These are phyloP conservation scores for Diaporthe longicolla DNA, from an alignment of 2,329 filamentous ascomycete species.

Conservation along the genomic window DNA sequence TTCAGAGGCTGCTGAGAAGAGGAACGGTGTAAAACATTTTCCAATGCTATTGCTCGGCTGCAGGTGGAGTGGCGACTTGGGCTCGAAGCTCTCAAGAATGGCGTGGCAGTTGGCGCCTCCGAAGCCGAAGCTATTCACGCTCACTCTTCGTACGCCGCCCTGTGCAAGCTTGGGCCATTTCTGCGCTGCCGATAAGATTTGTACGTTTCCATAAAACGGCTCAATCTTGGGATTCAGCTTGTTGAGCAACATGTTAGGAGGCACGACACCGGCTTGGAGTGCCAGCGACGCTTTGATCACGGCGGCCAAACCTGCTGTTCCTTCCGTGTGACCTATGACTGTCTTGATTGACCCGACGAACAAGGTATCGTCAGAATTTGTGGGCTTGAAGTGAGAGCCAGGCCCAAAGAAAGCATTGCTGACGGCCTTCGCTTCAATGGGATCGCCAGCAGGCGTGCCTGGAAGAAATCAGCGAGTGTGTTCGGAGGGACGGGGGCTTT, in stretches of 20 bases:
- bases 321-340: constrained; percentile 62
- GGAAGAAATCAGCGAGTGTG: no score
- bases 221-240: constrained; percentile 52
- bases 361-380: constrained; percentile 28
- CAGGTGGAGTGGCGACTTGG: neutral
- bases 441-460: no score
- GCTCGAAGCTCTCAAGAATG: constrained; percentile 24
- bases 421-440: no score
- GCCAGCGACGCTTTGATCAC: constrained; percentile 55
- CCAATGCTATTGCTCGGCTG: no score
- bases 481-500: no score
- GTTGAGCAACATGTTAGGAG: constrained; percentile 55
- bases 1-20: no score
- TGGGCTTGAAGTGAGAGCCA: no score
- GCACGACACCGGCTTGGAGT: constrained; percentile 53
- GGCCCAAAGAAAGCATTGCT: no score
- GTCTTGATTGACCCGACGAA: constrained; percentile 52
- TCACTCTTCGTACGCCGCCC: constrained; percentile 47
- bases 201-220: constrained; percentile 47
- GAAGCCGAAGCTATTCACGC: constrained; percentile 52
- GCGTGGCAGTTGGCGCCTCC: constrained; percentile 34
- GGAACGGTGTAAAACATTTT: no score
- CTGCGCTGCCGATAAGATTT: constrained; percentile 43
- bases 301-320: constrained; percentile 62
- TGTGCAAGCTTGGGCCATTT: constrained; percentile 44